Base-by-base conservation (phyloP, 352 stramenopile genomes). In the Phytopythium ostracodes region DNA sequence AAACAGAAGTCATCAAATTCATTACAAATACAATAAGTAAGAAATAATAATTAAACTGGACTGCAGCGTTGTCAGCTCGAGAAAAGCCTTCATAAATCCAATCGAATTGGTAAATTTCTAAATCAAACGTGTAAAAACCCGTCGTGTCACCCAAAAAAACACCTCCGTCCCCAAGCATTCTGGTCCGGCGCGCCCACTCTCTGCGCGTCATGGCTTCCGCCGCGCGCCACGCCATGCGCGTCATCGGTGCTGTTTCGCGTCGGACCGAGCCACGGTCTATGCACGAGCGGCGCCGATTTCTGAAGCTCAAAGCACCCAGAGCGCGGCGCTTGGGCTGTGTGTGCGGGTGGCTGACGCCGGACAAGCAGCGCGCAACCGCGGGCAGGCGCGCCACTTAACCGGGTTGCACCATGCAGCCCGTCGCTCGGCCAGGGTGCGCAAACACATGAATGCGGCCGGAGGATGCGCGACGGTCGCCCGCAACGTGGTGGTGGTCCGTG, bases 361-460 rank as follows among this genome's bases (percentile, higher is more conserved):
- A 25, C 25, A 56, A 43, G 50, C 50, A 35, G 47, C 29, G 29
- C 29, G 29, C 29, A 7, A 33, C 29, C 29, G 29, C 29, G 29
- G 29, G 29, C 29, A 3, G 29, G 29, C 29, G 29, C 29, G 29
- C 47, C 24, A 53, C 47, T 53, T 24, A 35, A 36, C 42, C 18
- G 20, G 33, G 33, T 14, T 52, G 17, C 24, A 24, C 22, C 27
- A 27, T 27, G 27, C 46, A 35, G 27, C 27, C 20, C 15, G 50
- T 36, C 50, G 50, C 50, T 36, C 25, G 47, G 7, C 47, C 25
- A 24, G 25, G 33, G 50, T 56, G 27, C 50, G 50, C 50, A 42
- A 54, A 35, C 47, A 44, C 14, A n/a, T 44, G 38, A 20, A 22
- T 44, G 38, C 14, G 38, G 3, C 33, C 1, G 38, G 38, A 44